Evolutionary conservation across 2,329 filamentous ascomycete species (phyloP).

Genomic region (Davidsoniella australis): DNA sequence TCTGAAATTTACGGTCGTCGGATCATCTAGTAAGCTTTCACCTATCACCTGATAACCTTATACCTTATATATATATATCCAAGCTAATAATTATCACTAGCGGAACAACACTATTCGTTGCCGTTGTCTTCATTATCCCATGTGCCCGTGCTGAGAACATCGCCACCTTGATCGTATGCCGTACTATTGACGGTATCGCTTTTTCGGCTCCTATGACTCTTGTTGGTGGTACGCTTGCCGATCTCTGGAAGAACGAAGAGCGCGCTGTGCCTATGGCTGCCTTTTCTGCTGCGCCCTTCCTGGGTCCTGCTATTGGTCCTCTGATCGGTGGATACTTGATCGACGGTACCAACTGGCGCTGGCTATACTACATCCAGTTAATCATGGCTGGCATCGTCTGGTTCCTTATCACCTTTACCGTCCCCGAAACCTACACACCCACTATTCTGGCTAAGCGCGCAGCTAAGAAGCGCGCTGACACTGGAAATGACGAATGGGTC

Average conservation of each 20-base stretch:
- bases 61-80: too few relatives aligned
- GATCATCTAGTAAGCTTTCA: conserved; percentile 42
- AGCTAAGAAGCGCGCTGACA: conserved; percentile 50
- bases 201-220: conserved; percentile 79
- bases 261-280: conserved; percentile 75
- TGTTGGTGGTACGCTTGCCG: conserved; percentile 65
- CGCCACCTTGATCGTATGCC: conserved; percentile 55
- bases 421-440: conserved; percentile 77
- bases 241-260: conserved; percentile 73
- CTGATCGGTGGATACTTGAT: conserved; percentile 61
- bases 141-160: conserved; percentile 65
- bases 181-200: conserved; percentile 64
- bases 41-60: background rate
- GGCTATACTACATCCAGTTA: conserved; percentile 76
- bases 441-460: conserved; percentile 57
- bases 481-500: conserved; percentile 49
- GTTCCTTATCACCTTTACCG: conserved; percentile 68
- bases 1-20: conserved; percentile 59
- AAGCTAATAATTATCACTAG: conserved; percentile 16
- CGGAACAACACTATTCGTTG: conserved; percentile 46
- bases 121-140: conserved; percentile 65
- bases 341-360: conserved; percentile 57
- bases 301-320: conserved; percentile 63
- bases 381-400: conserved; percentile 57
- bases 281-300: conserved; percentile 67